Percentiles rank a stretch among this genome's conserved stretches.
Evolutionary conservation across 202 grass and related monocot genomes (phyloP).

Genomic region (Brachypodium distachyon): DNA sequence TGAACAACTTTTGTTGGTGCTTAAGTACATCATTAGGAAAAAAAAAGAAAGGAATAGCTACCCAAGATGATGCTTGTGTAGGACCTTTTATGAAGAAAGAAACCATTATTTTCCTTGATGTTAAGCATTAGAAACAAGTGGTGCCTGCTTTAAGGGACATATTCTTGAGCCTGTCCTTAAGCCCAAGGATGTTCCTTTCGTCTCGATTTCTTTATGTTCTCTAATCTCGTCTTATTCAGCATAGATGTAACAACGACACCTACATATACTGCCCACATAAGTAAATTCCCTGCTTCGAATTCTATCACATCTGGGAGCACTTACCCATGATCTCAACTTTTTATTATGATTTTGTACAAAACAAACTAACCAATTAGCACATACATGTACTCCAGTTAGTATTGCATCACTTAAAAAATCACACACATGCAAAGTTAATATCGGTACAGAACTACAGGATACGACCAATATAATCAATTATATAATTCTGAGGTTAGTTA

Average conservation of each 20-base stretch:
- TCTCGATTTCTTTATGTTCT: constrained; percentile 33
- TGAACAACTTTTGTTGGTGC: constrained; percentile 29
- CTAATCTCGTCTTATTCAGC: constrained; percentile 23
- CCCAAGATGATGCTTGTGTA: constrained; percentile 28
- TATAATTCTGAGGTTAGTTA: constrained; percentile 1
- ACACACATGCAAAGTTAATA: background rate
- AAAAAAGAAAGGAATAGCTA: constrained; percentile 13
- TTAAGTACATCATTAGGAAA: constrained; percentile 1
- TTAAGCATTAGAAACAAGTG: constrained; percentile 36
- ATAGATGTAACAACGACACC: constrained; percentile 22
- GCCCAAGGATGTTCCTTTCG: constrained; percentile 32
- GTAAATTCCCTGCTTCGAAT: background rate
- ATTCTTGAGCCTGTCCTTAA: constrained; percentile 37
- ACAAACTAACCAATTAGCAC: too few species aligned
- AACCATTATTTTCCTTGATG: constrained; percentile 12
- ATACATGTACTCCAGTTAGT: background rate
- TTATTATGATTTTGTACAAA: background rate
- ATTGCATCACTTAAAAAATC: background rate
- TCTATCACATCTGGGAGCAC: background rate
- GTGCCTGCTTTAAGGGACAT: constrained; percentile 50
- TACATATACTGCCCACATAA: constrained; percentile 24
- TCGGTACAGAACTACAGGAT: background rate
- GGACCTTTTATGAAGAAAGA: constrained; percentile 23
- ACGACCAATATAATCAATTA: background rate
- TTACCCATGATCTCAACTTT: background rate